Percentiles rank a stretch among this genome's conserved stretches.
Conservation (phyloP, 371 early-diverging fungal species). For the Zychaea mexicana region DNA sequence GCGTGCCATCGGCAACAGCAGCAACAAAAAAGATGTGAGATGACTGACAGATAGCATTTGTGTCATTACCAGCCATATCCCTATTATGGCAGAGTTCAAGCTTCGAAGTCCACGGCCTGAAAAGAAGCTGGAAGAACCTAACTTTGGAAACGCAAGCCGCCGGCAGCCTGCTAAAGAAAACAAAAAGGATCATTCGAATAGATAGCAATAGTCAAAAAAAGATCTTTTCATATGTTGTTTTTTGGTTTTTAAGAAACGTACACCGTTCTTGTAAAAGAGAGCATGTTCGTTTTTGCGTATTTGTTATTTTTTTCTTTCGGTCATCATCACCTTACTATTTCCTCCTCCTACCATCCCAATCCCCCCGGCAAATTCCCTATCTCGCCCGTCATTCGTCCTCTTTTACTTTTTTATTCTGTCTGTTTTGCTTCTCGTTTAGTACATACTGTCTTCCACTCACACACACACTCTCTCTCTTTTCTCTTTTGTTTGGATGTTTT, state of each 20-base stretch:
- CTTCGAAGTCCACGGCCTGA: constrained; percentile 3
- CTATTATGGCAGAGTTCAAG: constrained; percentile 9
- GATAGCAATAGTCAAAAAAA: neutral
- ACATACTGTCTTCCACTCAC: neutral
- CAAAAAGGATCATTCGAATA: constrained; percentile 4
- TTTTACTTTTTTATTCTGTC: neutral
- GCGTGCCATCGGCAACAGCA: too few relatives aligned
- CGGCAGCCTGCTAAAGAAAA: neutral
- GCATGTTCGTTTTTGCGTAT: too few relatives aligned
- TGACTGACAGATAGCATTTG: neutral
- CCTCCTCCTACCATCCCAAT: neutral
- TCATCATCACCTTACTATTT: neutral
- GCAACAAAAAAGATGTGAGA: too few relatives aligned
- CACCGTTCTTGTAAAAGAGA: neutral
- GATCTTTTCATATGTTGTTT: neutral
- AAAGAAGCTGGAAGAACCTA: constrained; percentile 8
- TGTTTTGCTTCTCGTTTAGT: constrained; percentile 12
- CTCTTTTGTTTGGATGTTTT: constrained; percentile 3
- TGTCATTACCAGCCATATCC: constrained; percentile 1
- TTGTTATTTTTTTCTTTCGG: neutral
- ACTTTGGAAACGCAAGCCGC: constrained; percentile 3
- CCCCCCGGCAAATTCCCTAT: neutral
- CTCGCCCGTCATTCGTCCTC: neutral
- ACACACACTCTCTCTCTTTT: neutral
- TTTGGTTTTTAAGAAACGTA: neutral